phyloP scores from a whole-genome alignment of 2,329 filamentous ascomycete genomes.

The Venturia oleaginea region DNA sequence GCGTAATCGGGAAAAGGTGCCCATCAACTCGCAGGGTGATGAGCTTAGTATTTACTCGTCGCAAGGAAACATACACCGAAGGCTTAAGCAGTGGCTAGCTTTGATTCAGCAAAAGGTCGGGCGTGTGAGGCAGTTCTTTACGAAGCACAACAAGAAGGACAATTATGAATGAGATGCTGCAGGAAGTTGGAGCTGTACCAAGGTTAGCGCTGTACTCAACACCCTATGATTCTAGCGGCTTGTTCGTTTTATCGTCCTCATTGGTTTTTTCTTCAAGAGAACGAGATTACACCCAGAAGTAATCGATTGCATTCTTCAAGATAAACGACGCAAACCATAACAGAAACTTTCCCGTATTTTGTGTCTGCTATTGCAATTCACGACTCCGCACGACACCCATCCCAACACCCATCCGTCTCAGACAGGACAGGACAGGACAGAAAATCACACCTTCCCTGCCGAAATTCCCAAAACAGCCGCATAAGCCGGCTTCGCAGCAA shows the following conservation, averaged over 20 bases:
- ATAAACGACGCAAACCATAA: neutral
- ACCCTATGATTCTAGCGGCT: neutral
- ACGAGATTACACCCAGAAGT: too few species aligned
- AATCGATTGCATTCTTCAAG: too few species aligned
- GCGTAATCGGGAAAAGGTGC: too few species aligned
- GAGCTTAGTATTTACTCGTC: neutral
- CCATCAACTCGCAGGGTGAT: too few species aligned
- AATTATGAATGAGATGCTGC: too few species aligned
- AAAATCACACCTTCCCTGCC: neutral
- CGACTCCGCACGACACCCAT: too few species aligned
- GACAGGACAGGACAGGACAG: neutral
- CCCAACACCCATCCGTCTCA: neutral
- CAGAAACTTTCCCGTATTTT: neutral
- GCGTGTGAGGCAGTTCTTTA: neutral
- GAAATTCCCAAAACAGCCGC: conserved; percentile 18
- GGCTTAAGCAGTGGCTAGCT: neutral
- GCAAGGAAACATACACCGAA: neutral
- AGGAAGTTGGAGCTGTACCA: neutral
- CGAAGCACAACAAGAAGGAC: neutral
- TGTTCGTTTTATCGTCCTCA: neutral
- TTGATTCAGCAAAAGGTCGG: neutral
- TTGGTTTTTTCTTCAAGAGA: too few species aligned
- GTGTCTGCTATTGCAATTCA: neutral
- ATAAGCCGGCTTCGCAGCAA: conserved; percentile 34
- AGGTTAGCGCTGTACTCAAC: neutral